A percentile compares a stretch with the other conserved stretches of the same genome.
phyloP scores from a whole-genome alignment of 208 protist genomes.

The Leishmania aethiopica region DNA sequence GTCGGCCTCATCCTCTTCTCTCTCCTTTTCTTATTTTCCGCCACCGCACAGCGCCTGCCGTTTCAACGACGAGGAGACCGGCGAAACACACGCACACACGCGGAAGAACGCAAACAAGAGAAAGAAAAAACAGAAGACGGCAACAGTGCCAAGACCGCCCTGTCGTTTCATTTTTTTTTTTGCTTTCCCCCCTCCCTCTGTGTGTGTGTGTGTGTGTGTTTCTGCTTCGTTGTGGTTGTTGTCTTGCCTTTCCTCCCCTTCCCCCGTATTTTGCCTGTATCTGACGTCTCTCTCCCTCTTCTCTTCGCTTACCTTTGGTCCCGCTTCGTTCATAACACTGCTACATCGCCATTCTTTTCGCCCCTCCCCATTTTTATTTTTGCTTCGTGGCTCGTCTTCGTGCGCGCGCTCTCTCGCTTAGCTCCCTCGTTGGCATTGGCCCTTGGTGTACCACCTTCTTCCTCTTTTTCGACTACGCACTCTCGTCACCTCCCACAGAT shows the following conservation, averaged over 20 bases:
- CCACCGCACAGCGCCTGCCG: background rate
- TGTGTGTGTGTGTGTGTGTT: too few relatives aligned
- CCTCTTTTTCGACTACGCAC: background rate
- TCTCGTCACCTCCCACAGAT: background rate
- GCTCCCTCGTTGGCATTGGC: background rate
- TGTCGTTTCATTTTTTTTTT: background rate
- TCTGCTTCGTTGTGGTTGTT: background rate
- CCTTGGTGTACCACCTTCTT: background rate
- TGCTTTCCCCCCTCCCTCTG: background rate
- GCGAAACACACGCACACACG: background rate
- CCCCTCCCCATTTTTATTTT: background rate
- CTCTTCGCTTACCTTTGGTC: background rate
- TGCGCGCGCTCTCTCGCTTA: background rate
- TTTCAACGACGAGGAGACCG: background rate
- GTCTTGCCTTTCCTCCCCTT: background rate
- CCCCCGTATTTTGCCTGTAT: background rate
- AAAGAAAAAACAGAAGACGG: background rate
- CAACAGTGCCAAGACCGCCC: background rate
- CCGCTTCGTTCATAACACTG: background rate
- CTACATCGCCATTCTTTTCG: background rate
- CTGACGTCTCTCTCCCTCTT: background rate
- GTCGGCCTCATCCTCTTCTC: background rate
- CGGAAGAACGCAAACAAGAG: background rate
- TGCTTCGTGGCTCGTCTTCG: too few relatives aligned
- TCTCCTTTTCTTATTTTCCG: background rate